Base-by-base conservation (phyloP, 306 rosid genomes). In the Rosa lucieae region DNA sequence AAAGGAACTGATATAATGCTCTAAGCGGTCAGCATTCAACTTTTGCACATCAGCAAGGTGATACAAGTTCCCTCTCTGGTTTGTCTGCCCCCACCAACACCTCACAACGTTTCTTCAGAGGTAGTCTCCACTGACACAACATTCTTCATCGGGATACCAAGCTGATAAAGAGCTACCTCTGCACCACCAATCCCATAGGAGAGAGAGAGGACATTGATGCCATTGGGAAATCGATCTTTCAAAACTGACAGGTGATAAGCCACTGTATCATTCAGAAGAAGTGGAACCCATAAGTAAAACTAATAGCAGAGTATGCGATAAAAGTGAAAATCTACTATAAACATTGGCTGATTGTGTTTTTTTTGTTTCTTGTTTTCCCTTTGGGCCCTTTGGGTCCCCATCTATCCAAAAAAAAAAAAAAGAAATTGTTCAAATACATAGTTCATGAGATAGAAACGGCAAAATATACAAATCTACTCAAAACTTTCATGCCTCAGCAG, bases 71-170 rank as follows among this genome's bases (percentile, higher is more conserved):
- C 99, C 98, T 65, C 68, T 91, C 84, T 92, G 99, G 78, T 86
- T 95, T 0, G 99, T 95, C 76, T 95, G 99, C 77, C 92, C 99
- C 99, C 99, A 92, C 99, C 99, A 95, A 55, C 95, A 78, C 78
- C 95, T 85, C 1, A 95, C 90, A 2, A 91, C 90, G 53, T 85
- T 90, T 55, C 99, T 85, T 29, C 32, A 1, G 32, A 29, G 32
- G 32, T 29, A 39, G 77, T 92, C 71, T 94, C 99, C 8, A 94
- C 97, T 0, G 99, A 88, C 39, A 94, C 97, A 0, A 94, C 99
- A 40, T 84, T 94, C 87, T 80, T 92, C 0, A 94, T 89, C 51
- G 84, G 92, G 82, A 94, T 21, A 9, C 97, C 95, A 1, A 94
- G 97, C 63, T 93, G 84, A 78, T 94, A 97, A 56, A 94, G 97